A percentile compares a stretch with the other conserved stretches of the same genome.
Evolutionary conservation across 257 asterid species (phyloP).

Genomic region (Solanum acaule): DNA sequence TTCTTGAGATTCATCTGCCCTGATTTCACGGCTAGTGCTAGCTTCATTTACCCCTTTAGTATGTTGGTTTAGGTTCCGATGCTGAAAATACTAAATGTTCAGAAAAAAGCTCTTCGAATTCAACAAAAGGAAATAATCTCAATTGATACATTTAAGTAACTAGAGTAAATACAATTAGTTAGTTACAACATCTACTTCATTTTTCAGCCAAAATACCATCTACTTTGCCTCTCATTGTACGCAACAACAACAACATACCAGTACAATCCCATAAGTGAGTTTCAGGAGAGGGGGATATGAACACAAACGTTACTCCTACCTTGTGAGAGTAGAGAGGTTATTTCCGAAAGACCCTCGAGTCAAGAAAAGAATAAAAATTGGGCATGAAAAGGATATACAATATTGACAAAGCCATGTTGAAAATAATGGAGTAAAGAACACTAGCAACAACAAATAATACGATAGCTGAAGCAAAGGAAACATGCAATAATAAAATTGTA

Average conservation of each 20-base stretch:
- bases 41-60: constrained; percentile 1
- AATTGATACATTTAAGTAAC: neutral
- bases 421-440: neutral
- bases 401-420: neutral
- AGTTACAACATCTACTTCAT: too few species aligned
- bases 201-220: neutral
- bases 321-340: neutral
- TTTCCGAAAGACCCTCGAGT: neutral
- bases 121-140: neutral
- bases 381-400: neutral
- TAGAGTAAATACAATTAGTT: neutral
- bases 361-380: neutral
- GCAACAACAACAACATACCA: neutral
- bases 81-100: neutral
- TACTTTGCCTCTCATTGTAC: neutral
- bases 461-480: neutral
- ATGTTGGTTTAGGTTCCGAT: neutral
- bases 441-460: neutral
- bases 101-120: neutral
- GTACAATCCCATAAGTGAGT: neutral
- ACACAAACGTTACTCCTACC: neutral
- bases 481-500: neutral
- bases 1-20: constrained; percentile 9
- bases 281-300: neutral
- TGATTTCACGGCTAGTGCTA: constrained; percentile 7